A percentile compares a stretch with the other conserved stretches of the same genome.
Conservation (phyloP, 306 rosid species). For the Cucumis hystrix region DNA sequence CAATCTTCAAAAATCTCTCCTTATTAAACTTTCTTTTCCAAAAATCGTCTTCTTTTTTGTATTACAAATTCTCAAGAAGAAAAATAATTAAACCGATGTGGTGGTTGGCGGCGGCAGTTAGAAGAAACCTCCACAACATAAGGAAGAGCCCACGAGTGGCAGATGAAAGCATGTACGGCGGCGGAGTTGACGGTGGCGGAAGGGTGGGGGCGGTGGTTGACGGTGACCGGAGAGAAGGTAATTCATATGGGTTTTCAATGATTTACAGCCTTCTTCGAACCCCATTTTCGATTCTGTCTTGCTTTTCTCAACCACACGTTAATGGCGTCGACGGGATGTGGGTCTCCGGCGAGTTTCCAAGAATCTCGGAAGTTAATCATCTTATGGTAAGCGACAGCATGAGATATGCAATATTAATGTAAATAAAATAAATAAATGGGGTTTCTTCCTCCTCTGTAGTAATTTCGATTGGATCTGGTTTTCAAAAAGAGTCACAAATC, state of each 20-base stretch:
- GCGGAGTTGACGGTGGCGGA: constrained; percentile 3
- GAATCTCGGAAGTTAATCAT: constrained; percentile 77
- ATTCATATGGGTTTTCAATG: constrained; percentile 40
- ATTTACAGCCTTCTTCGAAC: constrained; percentile 35
- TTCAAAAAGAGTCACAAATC: neutral
- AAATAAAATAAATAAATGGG: constrained; percentile 27
- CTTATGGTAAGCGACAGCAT: constrained; percentile 97
- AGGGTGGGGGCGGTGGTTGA: neutral
- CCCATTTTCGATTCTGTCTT: constrained; percentile 57
- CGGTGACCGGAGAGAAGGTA: constrained; percentile 9
- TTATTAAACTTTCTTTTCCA: constrained; percentile 15
- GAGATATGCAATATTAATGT: constrained; percentile 98
- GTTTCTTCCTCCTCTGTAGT: neutral
- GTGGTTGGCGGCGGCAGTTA: constrained; percentile 24
- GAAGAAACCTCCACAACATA: constrained; percentile 29
- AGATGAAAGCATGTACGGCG: constrained; percentile 45
- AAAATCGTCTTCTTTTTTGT: too few relatives aligned
- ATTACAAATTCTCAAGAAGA: neutral
- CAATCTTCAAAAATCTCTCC: constrained; percentile 8
- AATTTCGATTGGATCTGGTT: neutral
- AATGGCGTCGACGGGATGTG: constrained; percentile 67
- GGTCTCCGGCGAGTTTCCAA: constrained; percentile 56
- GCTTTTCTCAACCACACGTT: constrained; percentile 65
- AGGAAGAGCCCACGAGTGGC: constrained; percentile 58
- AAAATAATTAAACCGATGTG: constrained; percentile 11